Evolutionary conservation across 305 asterid genomes (phyloP), one percentile per base, ranked within the genome.

Genomic region (Salvia sclarea): DNA sequence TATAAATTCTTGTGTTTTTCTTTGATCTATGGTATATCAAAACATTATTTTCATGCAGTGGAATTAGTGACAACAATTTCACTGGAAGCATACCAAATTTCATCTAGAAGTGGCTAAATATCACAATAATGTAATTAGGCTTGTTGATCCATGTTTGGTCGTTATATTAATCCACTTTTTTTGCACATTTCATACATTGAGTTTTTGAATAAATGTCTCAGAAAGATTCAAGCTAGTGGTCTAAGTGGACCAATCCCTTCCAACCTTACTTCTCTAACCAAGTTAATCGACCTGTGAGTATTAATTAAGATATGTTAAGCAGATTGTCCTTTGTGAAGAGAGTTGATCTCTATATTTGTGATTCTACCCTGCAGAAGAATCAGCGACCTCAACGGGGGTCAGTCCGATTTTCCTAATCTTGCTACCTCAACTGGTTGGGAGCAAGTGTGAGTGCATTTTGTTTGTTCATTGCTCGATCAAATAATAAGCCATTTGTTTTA

Each of bases 201-300:
- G 5, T 6, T 3, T 24, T 12, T 31, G 62, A 33, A 56, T 56
- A 12, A 16, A 33, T 31, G 30, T 80, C 70, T 60, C 86, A 90
- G 96, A 53, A 45, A 6, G 35, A 84, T 87, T 55, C 93, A 82
- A 69, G 95, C 65, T 20, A 90, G 91, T 64, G 95, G 96, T 59
- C 65, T 90, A 49, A 56, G 48, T 10, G 95, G 95, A 9, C 95
- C 95, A 5, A 81, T 90, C 66, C 96, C 93, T 68, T 6, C 74
- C 16, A 74, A 81, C 33, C 81, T 90, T 76, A 76, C 82, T 63
- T 75, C 72, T 67, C 64, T 85, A 35, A 80, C 84, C 71, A 76
- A 71, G 3, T 74, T 89, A 73, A 64, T 47, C 0, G 91, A 87
- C 63, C n/a, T 87, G 95, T 90, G 66, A 87, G 93, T 80, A 41